Evolutionary conservation across 75 land plant genomes (phyloP), one percentile per base, ranked within the genome.

Genomic region (Pinus tabuliformis): DNA sequence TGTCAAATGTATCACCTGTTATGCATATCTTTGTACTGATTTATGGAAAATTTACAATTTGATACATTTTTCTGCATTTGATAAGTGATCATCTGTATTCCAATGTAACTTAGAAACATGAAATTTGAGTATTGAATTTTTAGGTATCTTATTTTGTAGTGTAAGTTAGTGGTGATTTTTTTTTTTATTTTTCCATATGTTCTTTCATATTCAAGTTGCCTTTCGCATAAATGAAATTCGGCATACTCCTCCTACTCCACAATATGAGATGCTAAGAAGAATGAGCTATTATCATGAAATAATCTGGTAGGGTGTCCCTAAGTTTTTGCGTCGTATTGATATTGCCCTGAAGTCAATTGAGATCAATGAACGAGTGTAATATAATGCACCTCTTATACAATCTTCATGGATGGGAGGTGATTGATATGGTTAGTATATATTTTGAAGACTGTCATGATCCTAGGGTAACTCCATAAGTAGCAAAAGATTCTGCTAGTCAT

Each of bases 401-500:
- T 95, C 96, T 62, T 95, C 96, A 13, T 95, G 96, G 98, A 95
- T 95, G 98, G 96, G 95, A 75, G 98, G 98, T 42, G 95, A 95
- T 85, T 90, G 95, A 76, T 95, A 95, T 85, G 98, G 98, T 37
- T 4, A 37, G 37, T 37, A 4, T 37, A 37, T 37, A 37, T 37
- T 37, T 37, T 37, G 37, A 37, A 37, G 37, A 37, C 37, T 4
- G 4, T 37, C 37, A 37, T 37, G 3, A 37, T 37, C 37, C 2
- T n/a, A n/a, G n/a, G n/a, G n/a, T n/a, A n/a, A n/a, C n/a, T n/a
- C n/a, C n/a, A n/a, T n/a, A n/a, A n/a, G n/a, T n/a, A n/a, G n/a
- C n/a, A n/a, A n/a, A n/a, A n/a, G n/a, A n/a, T n/a, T n/a, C n/a
- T n/a, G n/a, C n/a, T n/a, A n/a, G n/a, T n/a, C n/a, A n/a, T n/a